Evolutionary conservation across 1,139 yeast genomes (phyloP).

Genomic region (Lodderomyces parapsilosis): DNA sequence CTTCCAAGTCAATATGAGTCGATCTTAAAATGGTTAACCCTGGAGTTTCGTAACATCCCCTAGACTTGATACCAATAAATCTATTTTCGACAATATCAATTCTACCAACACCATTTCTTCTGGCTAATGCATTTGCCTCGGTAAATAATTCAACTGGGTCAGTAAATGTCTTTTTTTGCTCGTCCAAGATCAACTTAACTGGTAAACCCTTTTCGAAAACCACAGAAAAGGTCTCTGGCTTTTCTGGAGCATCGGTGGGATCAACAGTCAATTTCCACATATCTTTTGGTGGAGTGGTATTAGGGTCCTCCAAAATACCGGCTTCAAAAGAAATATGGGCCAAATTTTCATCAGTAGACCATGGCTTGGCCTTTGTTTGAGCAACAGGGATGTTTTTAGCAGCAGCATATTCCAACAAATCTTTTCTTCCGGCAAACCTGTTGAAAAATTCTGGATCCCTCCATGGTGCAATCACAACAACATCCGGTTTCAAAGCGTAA

Average conservation of each 20-base stretch:
- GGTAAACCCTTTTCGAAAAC: conserved; percentile 88
- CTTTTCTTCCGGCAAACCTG: conserved; percentile 97
- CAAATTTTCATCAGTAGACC: conserved; percentile 99
- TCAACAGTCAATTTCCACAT: conserved; percentile 99
- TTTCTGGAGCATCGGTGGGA: conserved; percentile 91
- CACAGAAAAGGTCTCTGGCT: conserved; percentile 85
- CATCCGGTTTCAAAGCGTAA: conserved; percentile 97
- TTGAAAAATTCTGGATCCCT: conserved; percentile 93
- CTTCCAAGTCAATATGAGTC: conserved; percentile 95
- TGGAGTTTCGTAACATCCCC: conserved; percentile 99
- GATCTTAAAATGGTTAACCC: conserved; percentile 92
- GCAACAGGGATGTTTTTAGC: conserved; percentile 89
- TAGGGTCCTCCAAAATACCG: conserved; percentile 97
- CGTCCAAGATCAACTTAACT: conserved; percentile 68
- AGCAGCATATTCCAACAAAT: conserved; percentile 89
- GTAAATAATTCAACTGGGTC: conserved; percentile 91
- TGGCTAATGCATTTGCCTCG: conserved; percentile 91
- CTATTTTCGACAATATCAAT: conserved; percentile 98
- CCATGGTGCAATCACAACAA: conserved; percentile 98
- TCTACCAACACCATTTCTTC: conserved; percentile 99
- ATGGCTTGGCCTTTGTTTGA: conserved; percentile 97
- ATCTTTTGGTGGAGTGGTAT: conserved; percentile 98
- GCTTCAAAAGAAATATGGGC: conserved; percentile 99
- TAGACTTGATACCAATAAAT: conserved; percentile 96
- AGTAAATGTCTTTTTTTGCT: conserved; percentile 57